Evolutionary conservation across 208 protist species (phyloP).

Genomic region (Trypanosoma cruzi): DNA sequence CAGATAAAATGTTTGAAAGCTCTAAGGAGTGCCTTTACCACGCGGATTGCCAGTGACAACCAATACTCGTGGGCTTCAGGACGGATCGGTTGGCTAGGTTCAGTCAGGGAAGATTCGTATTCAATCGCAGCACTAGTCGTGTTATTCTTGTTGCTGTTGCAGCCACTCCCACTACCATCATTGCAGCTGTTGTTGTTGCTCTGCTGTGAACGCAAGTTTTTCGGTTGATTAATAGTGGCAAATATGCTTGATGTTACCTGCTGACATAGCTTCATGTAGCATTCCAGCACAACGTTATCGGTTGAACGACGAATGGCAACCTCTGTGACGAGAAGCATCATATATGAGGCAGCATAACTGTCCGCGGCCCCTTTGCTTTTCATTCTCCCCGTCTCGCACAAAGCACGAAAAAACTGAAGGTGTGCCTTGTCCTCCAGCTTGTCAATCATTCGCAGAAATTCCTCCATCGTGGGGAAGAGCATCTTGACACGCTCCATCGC

Average conservation of each 20-base stretch:
- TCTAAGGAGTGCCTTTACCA: slow-evolving; percentile 19
- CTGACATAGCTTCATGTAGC: slow-evolving; percentile 22
- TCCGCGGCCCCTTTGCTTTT: slow-evolving; percentile 12
- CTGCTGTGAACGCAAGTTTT: neutral
- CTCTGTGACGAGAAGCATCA: slow-evolving; percentile 32
- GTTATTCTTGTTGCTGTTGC: neutral
- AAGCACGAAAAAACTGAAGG: slow-evolving; percentile 17
- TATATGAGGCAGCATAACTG: slow-evolving; percentile 27
- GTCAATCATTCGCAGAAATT: slow-evolving; percentile 44
- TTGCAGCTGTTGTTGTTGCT: neutral
- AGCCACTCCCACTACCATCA: neutral
- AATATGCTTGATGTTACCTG: slow-evolving; percentile 20
- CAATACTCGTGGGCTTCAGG: slow-evolving; percentile 13
- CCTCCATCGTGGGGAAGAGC: slow-evolving; percentile 39
- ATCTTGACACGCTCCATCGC: slow-evolving; percentile 30
- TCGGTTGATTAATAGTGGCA: neutral
- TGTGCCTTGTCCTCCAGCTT: slow-evolving; percentile 15
- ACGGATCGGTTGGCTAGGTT: neutral
- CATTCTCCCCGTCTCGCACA: slow-evolving; percentile 17
- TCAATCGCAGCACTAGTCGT: neutral
- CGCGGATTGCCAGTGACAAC: slow-evolving; percentile 6
- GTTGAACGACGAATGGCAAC: slow-evolving; percentile 14
- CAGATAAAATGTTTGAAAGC: slow-evolving; percentile 12
- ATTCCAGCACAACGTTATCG: slow-evolving; percentile 4
- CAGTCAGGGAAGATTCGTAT: neutral